Conservation (phyloP, 179 eudicot species). For the Silene coronaria region DNA sequence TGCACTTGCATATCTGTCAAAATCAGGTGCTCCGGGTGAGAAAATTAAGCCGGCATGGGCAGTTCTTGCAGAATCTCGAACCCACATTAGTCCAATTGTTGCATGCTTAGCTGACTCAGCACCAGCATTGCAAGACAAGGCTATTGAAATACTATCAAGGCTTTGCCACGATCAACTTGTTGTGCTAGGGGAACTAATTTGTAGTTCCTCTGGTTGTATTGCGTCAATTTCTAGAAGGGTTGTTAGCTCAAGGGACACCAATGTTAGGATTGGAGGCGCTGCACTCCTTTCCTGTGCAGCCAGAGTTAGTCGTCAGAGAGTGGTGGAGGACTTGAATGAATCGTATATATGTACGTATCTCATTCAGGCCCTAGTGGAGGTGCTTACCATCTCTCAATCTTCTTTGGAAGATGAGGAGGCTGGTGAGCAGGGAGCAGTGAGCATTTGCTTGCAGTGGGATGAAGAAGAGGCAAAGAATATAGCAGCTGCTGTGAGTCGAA, state of each 20-base stretch:
- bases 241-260: conserved; percentile 51
- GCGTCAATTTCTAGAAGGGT: conserved; percentile 71
- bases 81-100: conserved; percentile 65
- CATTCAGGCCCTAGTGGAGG: conserved; percentile 81
- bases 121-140: conserved; percentile 75
- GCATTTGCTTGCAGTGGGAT: conserved; percentile 45
- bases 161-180: conserved; percentile 64
- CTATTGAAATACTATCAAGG: conserved; percentile 74
- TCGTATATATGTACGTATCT: conserved; percentile 46
- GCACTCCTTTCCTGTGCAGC: conserved; percentile 88
- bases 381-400: conserved; percentile 46
- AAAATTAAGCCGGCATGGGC: conserved; percentile 69
- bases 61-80: conserved; percentile 67
- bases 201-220: conserved; percentile 58
- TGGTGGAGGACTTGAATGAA: conserved; percentile 59
- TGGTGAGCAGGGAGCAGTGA: conserved; percentile 37
- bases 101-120: conserved; percentile 58
- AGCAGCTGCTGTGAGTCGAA: conserved; percentile 36
- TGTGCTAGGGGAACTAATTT: conserved; percentile 60
- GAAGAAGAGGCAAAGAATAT: conserved; percentile 38
- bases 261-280: conserved; percentile 74
- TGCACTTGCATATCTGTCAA: conserved; percentile 75
- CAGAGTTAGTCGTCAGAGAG: conserved; percentile 59
- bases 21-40: conserved; percentile 51
- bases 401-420: conserved; percentile 39